Percentiles rank a stretch among this genome's conserved stretches.
Evolutionary conservation across 1,284 basidiomycete species (phyloP).

Genomic region (Ceratobasidium sp.): DNA sequence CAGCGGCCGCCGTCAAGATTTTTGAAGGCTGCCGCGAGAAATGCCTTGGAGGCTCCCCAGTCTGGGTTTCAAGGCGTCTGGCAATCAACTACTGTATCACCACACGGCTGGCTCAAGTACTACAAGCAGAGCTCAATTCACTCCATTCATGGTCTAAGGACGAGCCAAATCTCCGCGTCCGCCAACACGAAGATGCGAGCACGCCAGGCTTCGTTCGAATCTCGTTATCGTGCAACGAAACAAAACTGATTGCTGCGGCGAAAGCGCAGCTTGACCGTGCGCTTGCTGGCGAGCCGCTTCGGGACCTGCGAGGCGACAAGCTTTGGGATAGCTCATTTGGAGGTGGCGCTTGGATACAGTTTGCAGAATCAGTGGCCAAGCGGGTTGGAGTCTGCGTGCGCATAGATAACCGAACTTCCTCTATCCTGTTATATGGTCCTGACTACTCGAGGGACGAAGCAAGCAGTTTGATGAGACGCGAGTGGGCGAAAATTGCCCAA

Average conservation of each 20-base stretch:
- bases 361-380: conserved; percentile 3
- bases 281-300: conserved; percentile 21
- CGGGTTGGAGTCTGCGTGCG: neutral
- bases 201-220: conserved; percentile 14
- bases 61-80: conserved; percentile 3
- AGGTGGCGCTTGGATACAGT: neutral
- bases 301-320: neutral
- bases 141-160: conserved; percentile 23
- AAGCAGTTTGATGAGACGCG: neutral
- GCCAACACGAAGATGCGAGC: neutral
- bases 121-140: conserved; percentile 10
- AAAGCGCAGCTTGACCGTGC: conserved; percentile 29
- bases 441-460: conserved; percentile 1
- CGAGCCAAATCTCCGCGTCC: conserved; percentile 2
- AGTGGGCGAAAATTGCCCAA: neutral
- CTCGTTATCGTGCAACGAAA: neutral
- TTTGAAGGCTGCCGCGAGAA: neutral
- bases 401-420: neutral
- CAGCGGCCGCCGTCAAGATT: conserved; percentile 19
- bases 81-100: conserved; percentile 21
- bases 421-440: conserved; percentile 9
- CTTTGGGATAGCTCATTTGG: conserved; percentile 14
- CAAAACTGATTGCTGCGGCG: neutral
- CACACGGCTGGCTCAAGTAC: neutral
- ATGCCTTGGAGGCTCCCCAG: neutral